Percentiles rank a stretch among this genome's conserved stretches.
These are phyloP conservation scores for Fusarium sp. DNA, from an alignment of 2,329 filamentous ascomycete genomes.

Conservation along the genomic window DNA sequence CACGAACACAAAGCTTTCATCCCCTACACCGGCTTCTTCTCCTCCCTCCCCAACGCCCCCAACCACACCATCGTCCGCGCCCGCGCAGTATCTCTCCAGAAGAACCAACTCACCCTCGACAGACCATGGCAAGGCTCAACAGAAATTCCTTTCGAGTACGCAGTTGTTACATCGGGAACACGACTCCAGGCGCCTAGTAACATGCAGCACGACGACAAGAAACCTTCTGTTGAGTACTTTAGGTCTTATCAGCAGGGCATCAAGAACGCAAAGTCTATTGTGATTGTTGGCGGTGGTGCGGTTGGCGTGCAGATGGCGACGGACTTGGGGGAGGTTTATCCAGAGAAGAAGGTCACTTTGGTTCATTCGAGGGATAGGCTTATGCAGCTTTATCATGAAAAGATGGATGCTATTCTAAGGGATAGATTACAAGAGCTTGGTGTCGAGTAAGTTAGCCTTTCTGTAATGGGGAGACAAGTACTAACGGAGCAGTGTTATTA, in stretches of 20 bases:
- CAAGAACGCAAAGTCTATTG: slow-evolving; percentile 34
- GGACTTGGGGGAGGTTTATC: slow-evolving; percentile 39
- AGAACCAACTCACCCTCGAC: slow-evolving; percentile 35
- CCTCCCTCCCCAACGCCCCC: slow-evolving; percentile 24
- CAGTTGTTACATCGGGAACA: slow-evolving; percentile 36
- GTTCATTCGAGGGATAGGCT: slow-evolving; percentile 38
- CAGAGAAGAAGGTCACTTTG: slow-evolving; percentile 36
- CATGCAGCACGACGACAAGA: slow-evolving; percentile 38
- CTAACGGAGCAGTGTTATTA: slow-evolving; percentile 18
- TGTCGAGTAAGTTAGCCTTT: slow-evolving; percentile 18
- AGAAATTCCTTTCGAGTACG: slow-evolving; percentile 37
- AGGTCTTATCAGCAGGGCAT: slow-evolving; percentile 32
- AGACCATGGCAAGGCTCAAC: slow-evolving; percentile 38
- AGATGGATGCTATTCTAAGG: slow-evolving; percentile 38
- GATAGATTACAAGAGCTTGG: slow-evolving; percentile 34
- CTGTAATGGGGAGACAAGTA: rapidly evolving
- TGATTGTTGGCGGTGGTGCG: slow-evolving; percentile 40
- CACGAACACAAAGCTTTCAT: slow-evolving; percentile 60
- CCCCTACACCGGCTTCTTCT: slow-evolving; percentile 51
- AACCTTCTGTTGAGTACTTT: slow-evolving; percentile 34
- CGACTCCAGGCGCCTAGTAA: slow-evolving; percentile 36
- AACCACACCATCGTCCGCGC: slow-evolving; percentile 34
- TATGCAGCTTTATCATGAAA: slow-evolving; percentile 39
- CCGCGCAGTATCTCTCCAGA: slow-evolving; percentile 22
- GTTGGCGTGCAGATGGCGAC: slow-evolving; percentile 42